A percentile compares a stretch with the other conserved stretches of the same genome.
These are phyloP conservation scores for Elaeagnus macrophylla DNA, from an alignment of 306 rosid species.

Conservation along the genomic window DNA sequence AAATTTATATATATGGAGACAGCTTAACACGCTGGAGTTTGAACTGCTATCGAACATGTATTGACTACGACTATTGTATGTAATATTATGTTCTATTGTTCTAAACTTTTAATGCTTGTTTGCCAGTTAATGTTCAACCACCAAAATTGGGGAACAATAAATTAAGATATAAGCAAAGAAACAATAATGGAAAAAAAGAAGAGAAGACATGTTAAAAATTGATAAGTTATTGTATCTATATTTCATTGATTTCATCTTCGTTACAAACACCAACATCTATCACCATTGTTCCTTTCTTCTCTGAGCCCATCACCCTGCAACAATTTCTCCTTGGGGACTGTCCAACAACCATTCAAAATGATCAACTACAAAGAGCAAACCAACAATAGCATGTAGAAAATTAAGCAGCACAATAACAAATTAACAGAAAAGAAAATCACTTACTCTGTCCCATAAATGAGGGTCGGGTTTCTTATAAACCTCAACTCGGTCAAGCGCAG, in stretches of 20 bases:
- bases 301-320: slow-evolving; percentile 60
- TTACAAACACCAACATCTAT: slow-evolving; percentile 70
- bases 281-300: slow-evolving; percentile 48
- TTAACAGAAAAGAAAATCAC: slow-evolving; percentile 15
- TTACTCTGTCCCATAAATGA: slow-evolving; percentile 78
- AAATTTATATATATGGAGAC: no score
- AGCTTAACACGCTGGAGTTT: not conserved
- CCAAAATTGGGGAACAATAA: slow-evolving; percentile 24
- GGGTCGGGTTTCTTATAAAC: slow-evolving; percentile 74
- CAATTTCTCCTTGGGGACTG: slow-evolving; percentile 95
- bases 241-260: slow-evolving; percentile 64
- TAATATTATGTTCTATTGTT: not conserved
- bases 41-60: slow-evolving; percentile 14
- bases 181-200: not conserved
- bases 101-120: slow-evolving; percentile 1
- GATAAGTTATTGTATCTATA: slow-evolving; percentile 7
- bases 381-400: no score
- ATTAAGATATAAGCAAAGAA: slow-evolving; percentile 31
- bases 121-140: not conserved
- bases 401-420: no score
- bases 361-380: no score
- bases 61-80: slow-evolving; percentile 21
- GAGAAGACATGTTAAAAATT: slow-evolving; percentile 14
- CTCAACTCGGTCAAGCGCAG: slow-evolving; percentile 34
- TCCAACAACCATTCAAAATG: slow-evolving; percentile 10